Base-by-base conservation (phyloP, 2,329 filamentous ascomycete genomes). In the Coleophoma crateriformis region DNA sequence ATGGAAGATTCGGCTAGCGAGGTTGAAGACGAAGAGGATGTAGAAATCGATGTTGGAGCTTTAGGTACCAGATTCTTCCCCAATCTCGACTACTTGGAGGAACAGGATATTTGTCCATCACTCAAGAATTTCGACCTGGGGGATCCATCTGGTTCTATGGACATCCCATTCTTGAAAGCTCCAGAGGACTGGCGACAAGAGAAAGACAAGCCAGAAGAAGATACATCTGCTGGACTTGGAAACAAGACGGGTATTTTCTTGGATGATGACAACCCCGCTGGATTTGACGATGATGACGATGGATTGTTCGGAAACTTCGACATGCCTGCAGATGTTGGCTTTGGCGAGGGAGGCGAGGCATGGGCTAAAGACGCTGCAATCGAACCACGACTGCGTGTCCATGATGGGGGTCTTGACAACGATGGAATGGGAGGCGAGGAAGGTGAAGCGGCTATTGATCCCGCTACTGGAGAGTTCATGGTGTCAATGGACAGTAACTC, bases 51-150 rank as follows among this genome's bases (percentile, higher is more conserved):
- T 59, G 78, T 97, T 34, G 74, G 73, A 20, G 75, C 81, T 1
- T 78, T 99, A 1, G 88, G 85, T 5, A 75, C 79, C 22, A 87
- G 83, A 51, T 99, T 96, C 73, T 95, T 99, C 63, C 87, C 91
- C 0, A 84, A 95, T 59, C 75, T 97, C 8, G 72, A 78, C 50
- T 74, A 72, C 7, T 75, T 99, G 7, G 90, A 95, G 50, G 82
- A 85, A 55, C 87, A 96, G 61, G 91, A 97, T 64, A 86, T 99
- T 14, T 99, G 94, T 62, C 92, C 92, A 0, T 96, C 92, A 0
- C 77, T 99, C 56, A 97, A 96, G 69, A 90, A 84, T 14, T 95
- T 97, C 61, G 90, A 96, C 59, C 77, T 99, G 0, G 91, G 92
- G 20, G 87, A 95, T 65, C 84, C 89, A 3, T 88, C 87, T 22